Conservation (phyloP, 176 grass and related monocot species). For the Secale cereale region DNA sequence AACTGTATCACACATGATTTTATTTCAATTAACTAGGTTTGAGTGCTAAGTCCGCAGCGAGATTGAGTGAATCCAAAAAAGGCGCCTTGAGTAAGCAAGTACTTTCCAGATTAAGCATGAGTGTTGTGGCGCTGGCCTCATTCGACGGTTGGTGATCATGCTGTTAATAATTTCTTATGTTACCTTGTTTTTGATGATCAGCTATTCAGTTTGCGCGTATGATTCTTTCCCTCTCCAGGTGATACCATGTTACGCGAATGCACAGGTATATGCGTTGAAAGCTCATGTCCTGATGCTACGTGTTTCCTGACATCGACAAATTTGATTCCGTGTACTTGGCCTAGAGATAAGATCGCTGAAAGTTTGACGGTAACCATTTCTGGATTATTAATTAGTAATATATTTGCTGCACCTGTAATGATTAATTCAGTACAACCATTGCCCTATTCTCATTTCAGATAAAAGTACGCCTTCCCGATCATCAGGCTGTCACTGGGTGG, state of each 20-base stretch:
- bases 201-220: not conserved
- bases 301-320: not conserved
- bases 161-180: not conserved
- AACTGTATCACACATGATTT: not conserved
- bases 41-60: too few species aligned
- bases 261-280: not conserved
- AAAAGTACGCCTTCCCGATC: not conserved
- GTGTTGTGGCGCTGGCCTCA: not conserved
- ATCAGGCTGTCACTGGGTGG: not conserved
- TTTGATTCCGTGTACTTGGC: not conserved
- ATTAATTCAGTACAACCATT: not conserved
- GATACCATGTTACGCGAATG: not conserved
- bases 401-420: not conserved
- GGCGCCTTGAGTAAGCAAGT: not conserved
- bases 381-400: not conserved
- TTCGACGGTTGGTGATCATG: not conserved
- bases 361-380: not conserved
- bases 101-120: not conserved
- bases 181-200: not conserved
- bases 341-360: not conserved
- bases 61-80: not conserved
- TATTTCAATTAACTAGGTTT: too few species aligned
- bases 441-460: not conserved
- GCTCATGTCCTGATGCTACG: not conserved
- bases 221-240: not conserved